Evolutionary conservation across 176 grass and related monocot species (phyloP), one percentile per base, ranked within the genome.

Genomic region (Carex parvula): DNA sequence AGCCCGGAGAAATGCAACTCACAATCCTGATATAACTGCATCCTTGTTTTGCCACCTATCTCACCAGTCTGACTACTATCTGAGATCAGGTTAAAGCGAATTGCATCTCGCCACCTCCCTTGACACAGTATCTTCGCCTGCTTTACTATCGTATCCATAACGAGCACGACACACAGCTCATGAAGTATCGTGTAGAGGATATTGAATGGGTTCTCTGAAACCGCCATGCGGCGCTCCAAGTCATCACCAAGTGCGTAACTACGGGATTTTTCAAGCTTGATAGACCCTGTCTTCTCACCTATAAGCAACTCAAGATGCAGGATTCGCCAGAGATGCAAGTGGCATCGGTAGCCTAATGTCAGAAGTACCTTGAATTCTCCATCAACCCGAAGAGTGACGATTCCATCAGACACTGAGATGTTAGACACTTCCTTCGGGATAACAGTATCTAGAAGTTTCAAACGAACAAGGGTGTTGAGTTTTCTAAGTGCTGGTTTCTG

Each of bases 321-420:
- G 84, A 99, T 95, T 89, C 92, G 91, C 96, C 96, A 99, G 77
- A 99, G 84, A 32, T 89, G 84, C 26, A 95, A 68, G 85, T 99
- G 82, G 58, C 96, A 91, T 60, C 90, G 89, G 84, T 99, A 99
- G 56, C 96, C 96, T 41, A 95, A 75, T 32, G 96, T 95, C 83
- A 99, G 89, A 83, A 94, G 85, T 88, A 99, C 88, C 86, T 90
- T 92, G 82, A 99, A 99, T 81, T 99, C 96, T 56, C 93, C 96
- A 81, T 99, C 87, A 22, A 99, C 93, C 39, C 16, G 66, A 61
- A 99, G 82, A 82, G 83, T 82, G 65, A 93, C 91, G 62, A 91
- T 81, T 83, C 96, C 96, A 87, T 95, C 84, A 85, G 88, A 88
- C 52, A 99, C 84, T 53, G 80, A 89, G 78, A 95, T 64, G 6